Evolutionary conservation across 129 eudicot genomes (phyloP), one percentile per base, ranked within the genome.

Genomic region (Centella asiatica): DNA sequence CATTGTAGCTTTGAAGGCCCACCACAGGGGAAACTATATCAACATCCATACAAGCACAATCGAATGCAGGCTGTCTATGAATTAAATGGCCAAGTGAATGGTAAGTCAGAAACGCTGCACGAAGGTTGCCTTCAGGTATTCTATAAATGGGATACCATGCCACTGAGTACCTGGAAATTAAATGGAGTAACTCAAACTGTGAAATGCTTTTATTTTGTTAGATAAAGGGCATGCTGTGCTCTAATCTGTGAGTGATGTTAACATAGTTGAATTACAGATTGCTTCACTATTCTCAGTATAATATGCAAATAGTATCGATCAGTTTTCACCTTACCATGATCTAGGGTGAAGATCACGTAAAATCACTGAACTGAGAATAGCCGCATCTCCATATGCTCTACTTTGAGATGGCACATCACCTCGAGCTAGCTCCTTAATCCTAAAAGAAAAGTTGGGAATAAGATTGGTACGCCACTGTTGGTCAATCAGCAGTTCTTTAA

Each of bases 71-170:
- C 28, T 51, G n/a, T 69, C 71, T 57, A 49, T 18, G 71, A 24
- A 69, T 57, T 37, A 64, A 45, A 65, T 68, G 67, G 51, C 80
- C 71, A 42, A 75, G 71, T 46, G 80, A 75, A 69, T 75, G 80
- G 52, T 75, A 75, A 32, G 80, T 75, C 62, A 75, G 49, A 54
- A 75, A 75, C 47, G 80, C 71, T 4, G 80, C 80, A 55, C 75
- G 75, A 24, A 75, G 24, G 20, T 63, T 75, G 7, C 75, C 80
- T 32, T 69, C 80, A 15, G 80, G 80, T 60, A 75, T 69, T 50
- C 71, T 75, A 49, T 75, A 75, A 29, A 75, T 48, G 2, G 80
- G 80, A 28, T 75, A 75, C 80, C 80, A 75, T 26, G 80, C 80
- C 45, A 75, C 80, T 19, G 80, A 75, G 57, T 26, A 75, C 80